phyloP scores from a whole-genome alignment of 1,139 yeast species.

The Scheffersomyces segobiensis region DNA sequence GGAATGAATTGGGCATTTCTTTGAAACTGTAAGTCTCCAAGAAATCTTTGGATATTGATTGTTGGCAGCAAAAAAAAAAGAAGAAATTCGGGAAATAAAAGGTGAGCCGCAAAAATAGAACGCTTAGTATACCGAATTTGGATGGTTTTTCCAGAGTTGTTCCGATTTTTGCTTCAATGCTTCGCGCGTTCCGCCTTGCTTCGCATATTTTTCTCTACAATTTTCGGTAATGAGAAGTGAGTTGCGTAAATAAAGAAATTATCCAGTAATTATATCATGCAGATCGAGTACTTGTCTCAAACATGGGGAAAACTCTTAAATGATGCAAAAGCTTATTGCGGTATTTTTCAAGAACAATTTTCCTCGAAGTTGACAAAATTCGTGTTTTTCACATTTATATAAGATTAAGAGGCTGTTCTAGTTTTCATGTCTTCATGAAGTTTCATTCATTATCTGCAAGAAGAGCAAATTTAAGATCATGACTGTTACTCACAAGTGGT shows the following conservation, averaged over 20 bases:
- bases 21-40: not conserved
- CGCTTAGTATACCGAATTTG: not conserved
- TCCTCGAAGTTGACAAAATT: not conserved
- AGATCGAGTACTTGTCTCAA: not conserved
- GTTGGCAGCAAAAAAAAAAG: not conserved
- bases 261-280: not conserved
- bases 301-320: not conserved
- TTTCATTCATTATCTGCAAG: not conserved
- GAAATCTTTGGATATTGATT: not conserved
- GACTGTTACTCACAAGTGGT: slow-evolving; percentile 38
- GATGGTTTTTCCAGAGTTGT: not conserved
- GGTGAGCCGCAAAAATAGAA: not conserved
- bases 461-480: slow-evolving; percentile 4
- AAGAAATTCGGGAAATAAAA: not conserved
- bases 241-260: not conserved
- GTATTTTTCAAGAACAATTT: not conserved
- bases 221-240: not conserved
- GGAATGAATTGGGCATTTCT: not conserved
- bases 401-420: not conserved
- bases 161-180: not conserved
- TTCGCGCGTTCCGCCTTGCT: not conserved
- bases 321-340: not conserved
- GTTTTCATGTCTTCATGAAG: not conserved
- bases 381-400: not conserved
- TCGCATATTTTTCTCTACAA: not conserved